Percentiles rank a stretch among this genome's conserved stretches.
Evolutionary conservation across 1,139 yeast species (phyloP).

Genomic region (Blastobotrys buckinghamii): DNA sequence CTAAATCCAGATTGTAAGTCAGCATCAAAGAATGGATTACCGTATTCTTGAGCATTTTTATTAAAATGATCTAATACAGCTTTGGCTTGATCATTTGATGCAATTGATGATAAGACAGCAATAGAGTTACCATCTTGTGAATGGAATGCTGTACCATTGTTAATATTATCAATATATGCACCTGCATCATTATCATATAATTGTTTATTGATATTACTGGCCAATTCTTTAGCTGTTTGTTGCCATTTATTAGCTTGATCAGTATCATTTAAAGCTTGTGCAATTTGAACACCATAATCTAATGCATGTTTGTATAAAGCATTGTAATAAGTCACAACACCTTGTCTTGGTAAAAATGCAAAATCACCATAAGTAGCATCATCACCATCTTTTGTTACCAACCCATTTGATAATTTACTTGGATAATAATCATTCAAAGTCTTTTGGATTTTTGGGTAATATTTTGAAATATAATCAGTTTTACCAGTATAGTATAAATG

Average conservation of each 20-base stretch:
- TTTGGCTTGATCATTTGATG: neutral
- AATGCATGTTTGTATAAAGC: neutral
- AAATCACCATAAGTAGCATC: neutral
- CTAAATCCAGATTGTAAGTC: neutral
- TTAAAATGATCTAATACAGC: neutral
- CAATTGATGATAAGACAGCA: neutral
- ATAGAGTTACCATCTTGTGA: slow-evolving; percentile 1
- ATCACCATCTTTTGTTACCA: neutral
- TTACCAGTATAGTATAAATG: neutral
- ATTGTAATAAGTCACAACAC: slow-evolving; percentile 1
- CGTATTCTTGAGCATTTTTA: neutral
- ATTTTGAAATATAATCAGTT: neutral
- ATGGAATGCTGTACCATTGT: slow-evolving; percentile 2
- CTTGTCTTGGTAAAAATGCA: slow-evolving; percentile 1
- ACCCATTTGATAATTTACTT: neutral
- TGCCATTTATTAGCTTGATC: slow-evolving; percentile 1
- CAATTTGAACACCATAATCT: neutral
- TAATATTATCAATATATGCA: neutral
- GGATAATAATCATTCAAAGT: neutral
- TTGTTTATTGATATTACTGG: neutral
- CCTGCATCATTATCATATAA: neutral
- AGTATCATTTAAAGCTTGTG: neutral
- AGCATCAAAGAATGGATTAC: slow-evolving; percentile 1
- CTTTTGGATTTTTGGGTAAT: neutral
- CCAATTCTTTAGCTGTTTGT: neutral